These are phyloP conservation scores for Ophiocordyceps camponoti-saundersi DNA, from an alignment of 2,329 filamentous ascomycete genomes.

Conservation along the genomic window DNA sequence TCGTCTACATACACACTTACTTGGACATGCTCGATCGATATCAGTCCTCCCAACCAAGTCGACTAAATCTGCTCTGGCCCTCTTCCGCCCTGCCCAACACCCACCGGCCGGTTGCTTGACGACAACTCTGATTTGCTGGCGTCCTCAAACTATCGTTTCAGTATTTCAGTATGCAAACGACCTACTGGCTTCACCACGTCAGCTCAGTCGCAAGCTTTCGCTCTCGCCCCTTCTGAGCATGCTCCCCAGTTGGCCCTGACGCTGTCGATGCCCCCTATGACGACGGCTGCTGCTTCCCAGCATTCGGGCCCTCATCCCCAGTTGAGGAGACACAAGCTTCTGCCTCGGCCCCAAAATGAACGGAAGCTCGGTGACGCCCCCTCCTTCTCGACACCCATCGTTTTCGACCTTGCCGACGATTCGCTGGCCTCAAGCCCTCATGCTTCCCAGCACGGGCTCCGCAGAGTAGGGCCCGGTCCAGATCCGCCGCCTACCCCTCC, in stretches of 20 bases:
- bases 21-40: too few species aligned
- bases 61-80: background rate
- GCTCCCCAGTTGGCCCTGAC: background rate
- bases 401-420: constrained; percentile 7
- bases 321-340: constrained; percentile 28
- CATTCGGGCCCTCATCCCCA: constrained; percentile 10
- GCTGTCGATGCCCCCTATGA: constrained; percentile 5
- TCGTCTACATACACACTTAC: too few species aligned
- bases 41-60: background rate
- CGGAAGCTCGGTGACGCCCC: constrained; percentile 8
- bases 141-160: too few species aligned
- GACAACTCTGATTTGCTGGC: background rate
- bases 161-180: background rate
- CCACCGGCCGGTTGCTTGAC: background rate
- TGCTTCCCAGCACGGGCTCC: constrained; percentile 23
- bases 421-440: constrained; percentile 20
- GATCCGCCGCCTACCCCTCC: constrained; percentile 47
- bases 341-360: constrained; percentile 19
- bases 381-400: constrained; percentile 4
- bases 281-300: constrained; percentile 3
- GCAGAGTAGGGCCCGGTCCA: constrained; percentile 25
- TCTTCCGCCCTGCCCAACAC: background rate
- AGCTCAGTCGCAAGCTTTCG: background rate
- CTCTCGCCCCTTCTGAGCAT: background rate
- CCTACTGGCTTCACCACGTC: background rate